Percentiles rank a stretch among this genome's conserved stretches.
phyloP scores from a whole-genome alignment of 176 grass and related monocot genomes.

The Triticum turgidum region DNA sequence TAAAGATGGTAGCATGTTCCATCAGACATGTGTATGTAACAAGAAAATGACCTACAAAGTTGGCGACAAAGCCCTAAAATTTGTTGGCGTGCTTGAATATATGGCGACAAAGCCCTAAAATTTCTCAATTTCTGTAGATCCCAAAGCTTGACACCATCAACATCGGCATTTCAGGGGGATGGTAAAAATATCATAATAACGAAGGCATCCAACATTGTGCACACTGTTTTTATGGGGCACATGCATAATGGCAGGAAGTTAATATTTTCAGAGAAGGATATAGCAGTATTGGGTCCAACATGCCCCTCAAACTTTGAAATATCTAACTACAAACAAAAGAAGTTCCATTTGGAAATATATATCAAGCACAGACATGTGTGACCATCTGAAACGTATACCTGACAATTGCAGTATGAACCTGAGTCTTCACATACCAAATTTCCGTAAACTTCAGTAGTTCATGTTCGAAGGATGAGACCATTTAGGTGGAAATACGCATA shows the following conservation, averaged over 20 bases:
- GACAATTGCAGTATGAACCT: constrained; percentile 42
- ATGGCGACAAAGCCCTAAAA: constrained; percentile 89
- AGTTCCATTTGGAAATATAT: constrained; percentile 30
- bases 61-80: constrained; percentile 31
- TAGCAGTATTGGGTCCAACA: no score
- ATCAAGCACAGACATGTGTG: background rate
- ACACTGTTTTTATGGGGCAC: background rate
- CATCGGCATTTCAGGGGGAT: constrained; percentile 61
- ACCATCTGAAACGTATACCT: constrained; percentile 9
- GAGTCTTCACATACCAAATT: constrained; percentile 97
- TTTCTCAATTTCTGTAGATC: constrained; percentile 98
- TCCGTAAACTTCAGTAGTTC: constrained; percentile 75
- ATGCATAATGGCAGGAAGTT: no score
- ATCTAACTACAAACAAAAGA: constrained; percentile 54
- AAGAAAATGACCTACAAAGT: background rate
- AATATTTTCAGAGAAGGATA: no score
- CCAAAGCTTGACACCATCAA: constrained; percentile 97
- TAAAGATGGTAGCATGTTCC: no score
- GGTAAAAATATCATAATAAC: constrained; percentile 28
- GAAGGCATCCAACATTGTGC: background rate
- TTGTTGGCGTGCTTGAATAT: constrained; percentile 84
- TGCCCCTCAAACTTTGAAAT: constrained; percentile 59
- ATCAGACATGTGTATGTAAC: background rate
- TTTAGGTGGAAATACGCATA: constrained; percentile 85
- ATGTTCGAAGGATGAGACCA: constrained; percentile 93